These are phyloP conservation scores for Fusarium annulatum DNA, from an alignment of 2,329 filamentous ascomycete species.

Conservation along the genomic window DNA sequence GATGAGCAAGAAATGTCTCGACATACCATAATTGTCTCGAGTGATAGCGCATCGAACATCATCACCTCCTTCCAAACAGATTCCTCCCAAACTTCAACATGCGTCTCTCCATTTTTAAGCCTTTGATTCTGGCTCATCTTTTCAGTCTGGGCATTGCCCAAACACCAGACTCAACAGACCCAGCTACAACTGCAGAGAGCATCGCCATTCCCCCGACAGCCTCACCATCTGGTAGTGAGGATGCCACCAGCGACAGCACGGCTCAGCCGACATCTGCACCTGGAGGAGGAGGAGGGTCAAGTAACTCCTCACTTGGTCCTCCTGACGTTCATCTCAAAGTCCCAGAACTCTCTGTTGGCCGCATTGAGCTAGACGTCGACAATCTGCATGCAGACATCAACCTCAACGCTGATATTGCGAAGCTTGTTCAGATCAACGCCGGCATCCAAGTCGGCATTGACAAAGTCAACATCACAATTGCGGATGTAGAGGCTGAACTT, in stretches of 20 bases:
- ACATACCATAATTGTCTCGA: background rate
- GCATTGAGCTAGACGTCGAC: conserved; percentile 27
- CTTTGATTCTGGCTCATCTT: conserved; percentile 10
- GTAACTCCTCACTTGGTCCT: conserved; percentile 19
- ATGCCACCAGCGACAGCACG: background rate
- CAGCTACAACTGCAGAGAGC: conserved; percentile 18
- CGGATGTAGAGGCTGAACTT: conserved; percentile 23
- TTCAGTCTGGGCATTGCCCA: conserved; percentile 8
- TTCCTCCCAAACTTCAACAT: background rate
- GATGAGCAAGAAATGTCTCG: background rate
- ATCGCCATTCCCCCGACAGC: conserved; percentile 15
- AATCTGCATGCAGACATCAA: conserved; percentile 29
- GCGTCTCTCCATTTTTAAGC: conserved; percentile 13
- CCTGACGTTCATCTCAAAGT: conserved; percentile 28
- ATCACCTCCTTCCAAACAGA: background rate
- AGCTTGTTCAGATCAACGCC: conserved; percentile 21
- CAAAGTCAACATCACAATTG: conserved; percentile 29
- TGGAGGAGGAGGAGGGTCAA: background rate
- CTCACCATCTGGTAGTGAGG: background rate
- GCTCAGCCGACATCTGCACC: background rate
- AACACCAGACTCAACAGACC: conserved; percentile 24
- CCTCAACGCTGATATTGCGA: conserved; percentile 20
- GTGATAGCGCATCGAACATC: background rate
- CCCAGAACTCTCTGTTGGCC: conserved; percentile 20
- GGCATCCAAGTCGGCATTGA: conserved; percentile 23